Evolutionary conservation across 768 basidiomycete species (phyloP).

Genomic region (Phanerodontia chrysosporium): DNA sequence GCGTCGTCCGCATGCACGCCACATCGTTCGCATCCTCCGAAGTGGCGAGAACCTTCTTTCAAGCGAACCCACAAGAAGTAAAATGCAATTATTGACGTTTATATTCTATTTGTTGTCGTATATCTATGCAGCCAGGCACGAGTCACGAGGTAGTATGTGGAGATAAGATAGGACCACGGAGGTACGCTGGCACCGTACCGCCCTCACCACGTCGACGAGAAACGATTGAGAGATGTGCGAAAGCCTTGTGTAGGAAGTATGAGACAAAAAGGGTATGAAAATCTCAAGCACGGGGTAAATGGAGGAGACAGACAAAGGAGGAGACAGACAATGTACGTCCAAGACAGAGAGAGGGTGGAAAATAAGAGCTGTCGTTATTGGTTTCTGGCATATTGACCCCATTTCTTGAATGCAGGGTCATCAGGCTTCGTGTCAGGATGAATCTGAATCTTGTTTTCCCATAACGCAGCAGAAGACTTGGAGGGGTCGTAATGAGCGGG

Average conservation of each 20-base stretch:
- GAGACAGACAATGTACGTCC: background rate
- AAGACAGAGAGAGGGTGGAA: background rate
- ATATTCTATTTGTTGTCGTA: background rate
- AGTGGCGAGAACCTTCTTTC: too few species aligned
- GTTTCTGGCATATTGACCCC: conserved; percentile 9
- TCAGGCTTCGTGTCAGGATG: conserved; percentile 80
- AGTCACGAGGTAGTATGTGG: background rate
- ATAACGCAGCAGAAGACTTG: conserved; percentile 74
- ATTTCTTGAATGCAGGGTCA: conserved; percentile 43
- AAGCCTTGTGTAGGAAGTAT: background rate
- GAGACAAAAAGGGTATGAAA: background rate
- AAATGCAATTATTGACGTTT: background rate
- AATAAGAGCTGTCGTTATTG: background rate
- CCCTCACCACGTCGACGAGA: background rate
- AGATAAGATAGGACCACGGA: background rate
- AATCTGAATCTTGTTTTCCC: conserved; percentile 81
- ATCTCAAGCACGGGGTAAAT: background rate
- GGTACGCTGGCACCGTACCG: background rate
- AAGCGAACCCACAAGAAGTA: background rate
- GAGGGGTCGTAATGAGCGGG: conserved; percentile 77
- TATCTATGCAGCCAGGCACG: background rate
- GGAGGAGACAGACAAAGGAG: background rate
- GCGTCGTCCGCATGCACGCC: background rate
- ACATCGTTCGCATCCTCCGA: too few species aligned
- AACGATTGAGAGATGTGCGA: background rate